Percentiles rank a stretch among this genome's conserved stretches.
phyloP scores from a whole-genome alignment of 2,329 filamentous ascomycete species.

The Exophiala aquamarina region DNA sequence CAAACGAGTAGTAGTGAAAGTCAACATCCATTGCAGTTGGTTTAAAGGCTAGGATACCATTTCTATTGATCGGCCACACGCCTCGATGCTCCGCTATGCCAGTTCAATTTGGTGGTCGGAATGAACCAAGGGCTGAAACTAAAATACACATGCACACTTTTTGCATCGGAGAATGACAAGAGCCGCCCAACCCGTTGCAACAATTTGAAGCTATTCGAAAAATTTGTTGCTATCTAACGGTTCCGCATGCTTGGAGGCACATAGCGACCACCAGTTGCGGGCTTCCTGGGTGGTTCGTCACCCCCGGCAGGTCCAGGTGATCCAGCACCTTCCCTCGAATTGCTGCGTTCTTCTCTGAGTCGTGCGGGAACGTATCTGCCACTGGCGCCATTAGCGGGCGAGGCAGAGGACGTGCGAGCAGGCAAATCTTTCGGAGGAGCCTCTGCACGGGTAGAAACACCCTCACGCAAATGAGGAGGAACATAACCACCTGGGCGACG shows the following conservation, averaged over 20 bases:
- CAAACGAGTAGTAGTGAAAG: too few species aligned
- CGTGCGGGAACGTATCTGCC: conserved; percentile 35
- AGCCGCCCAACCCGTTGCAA: not conserved
- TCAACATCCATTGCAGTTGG: conserved; percentile 1
- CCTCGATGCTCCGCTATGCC: conserved; percentile 6
- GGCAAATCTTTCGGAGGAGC: conserved; percentile 31
- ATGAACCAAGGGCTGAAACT: conserved; percentile 3
- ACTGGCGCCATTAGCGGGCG: conserved; percentile 32
- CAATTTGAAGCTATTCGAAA: not conserved
- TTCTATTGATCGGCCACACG: conserved; percentile 2
- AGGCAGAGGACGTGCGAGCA: conserved; percentile 26
- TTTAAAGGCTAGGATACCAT: not conserved
- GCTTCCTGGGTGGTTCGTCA: conserved; percentile 21
- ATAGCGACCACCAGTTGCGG: conserved; percentile 20
- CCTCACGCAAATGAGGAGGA: conserved; percentile 41
- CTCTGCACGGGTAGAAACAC: conserved; percentile 21
- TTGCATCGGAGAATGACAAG: conserved; percentile 7
- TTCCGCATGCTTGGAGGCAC: conserved; percentile 28
- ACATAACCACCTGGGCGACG: conserved; percentile 35
- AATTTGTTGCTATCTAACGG: conserved; percentile 9
- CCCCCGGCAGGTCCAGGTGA: conserved; percentile 18
- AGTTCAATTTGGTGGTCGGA: not conserved
- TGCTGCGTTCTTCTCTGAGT: conserved; percentile 32
- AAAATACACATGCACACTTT: conserved; percentile 17
- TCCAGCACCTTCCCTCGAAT: conserved; percentile 21